Conservation (phyloP, 306 rosid genomes). For the Leucaena leucocephala region DNA sequence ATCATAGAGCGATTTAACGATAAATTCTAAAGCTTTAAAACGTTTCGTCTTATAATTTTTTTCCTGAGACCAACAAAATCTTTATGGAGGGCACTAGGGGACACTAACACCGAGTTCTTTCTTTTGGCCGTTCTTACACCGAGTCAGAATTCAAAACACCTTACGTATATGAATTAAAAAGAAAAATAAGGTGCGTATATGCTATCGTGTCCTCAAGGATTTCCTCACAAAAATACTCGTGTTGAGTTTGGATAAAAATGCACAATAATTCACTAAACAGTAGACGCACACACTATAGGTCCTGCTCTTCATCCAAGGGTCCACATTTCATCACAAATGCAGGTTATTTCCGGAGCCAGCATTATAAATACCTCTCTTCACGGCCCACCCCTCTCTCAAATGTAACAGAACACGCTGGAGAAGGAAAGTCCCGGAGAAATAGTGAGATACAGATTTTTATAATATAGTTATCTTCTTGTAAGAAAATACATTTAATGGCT, state of each 20-base stretch:
- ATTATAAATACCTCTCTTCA: slow-evolving; percentile 33
- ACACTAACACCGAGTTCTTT: not conserved
- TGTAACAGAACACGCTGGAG: not conserved
- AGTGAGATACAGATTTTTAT: not conserved
- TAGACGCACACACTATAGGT: not conserved
- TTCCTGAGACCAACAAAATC: not conserved
- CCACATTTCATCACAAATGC: slow-evolving; percentile 25
- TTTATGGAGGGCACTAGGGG: not conserved
- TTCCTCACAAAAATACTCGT: not conserved
- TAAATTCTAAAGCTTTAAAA: too few relatives aligned
- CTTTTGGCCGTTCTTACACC: not conserved
- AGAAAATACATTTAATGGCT: slow-evolving; percentile 29
- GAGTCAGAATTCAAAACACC: not conserved
- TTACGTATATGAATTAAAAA: not conserved
- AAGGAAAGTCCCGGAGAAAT: slow-evolving; percentile 17
- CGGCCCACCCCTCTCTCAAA: not conserved
- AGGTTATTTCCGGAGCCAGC: not conserved
- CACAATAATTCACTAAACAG: not conserved
- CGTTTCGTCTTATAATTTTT: too few relatives aligned
- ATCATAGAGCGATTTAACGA: not conserved
- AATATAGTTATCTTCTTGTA: not conserved
- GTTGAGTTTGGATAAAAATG: not conserved
- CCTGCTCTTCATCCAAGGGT: slow-evolving; percentile 16
- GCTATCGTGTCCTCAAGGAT: not conserved
- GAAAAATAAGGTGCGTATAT: too few relatives aligned